These are phyloP conservation scores for Fusarium sp. DNA, from an alignment of 2,329 filamentous ascomycete genomes.

Conservation along the genomic window DNA sequence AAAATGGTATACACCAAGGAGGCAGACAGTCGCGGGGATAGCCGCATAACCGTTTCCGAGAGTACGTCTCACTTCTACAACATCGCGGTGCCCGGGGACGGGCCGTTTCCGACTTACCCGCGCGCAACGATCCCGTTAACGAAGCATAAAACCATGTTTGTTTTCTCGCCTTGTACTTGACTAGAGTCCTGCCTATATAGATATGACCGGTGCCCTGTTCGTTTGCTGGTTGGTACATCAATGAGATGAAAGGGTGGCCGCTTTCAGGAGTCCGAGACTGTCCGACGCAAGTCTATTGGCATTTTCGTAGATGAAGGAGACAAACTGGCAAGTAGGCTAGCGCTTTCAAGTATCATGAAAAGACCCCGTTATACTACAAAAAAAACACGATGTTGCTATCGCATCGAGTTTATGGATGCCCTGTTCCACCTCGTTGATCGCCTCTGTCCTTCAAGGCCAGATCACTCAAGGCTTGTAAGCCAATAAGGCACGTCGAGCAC, in stretches of 20 bases:
- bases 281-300: background rate
- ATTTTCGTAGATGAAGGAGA: background rate
- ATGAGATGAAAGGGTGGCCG: background rate
- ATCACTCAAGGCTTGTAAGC: background rate
- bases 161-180: background rate
- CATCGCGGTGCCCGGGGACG: background rate
- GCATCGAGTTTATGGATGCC: background rate
- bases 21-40: background rate
- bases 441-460: background rate
- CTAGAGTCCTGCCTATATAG: background rate
- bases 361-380: background rate
- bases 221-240: background rate
- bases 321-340: background rate
- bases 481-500: background rate
- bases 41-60: background rate
- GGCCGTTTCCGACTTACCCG: background rate
- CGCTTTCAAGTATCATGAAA: background rate
- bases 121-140: background rate
- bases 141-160: background rate
- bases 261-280: background rate
- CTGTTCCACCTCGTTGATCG: too few relatives aligned
- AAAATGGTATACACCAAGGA: background rate
- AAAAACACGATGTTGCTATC: background rate
- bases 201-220: background rate
- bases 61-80: background rate